Evolutionary conservation across 2,329 filamentous ascomycete genomes (phyloP), one percentile per base, ranked within the genome.

Genomic region (Immersiporthe knoxdaviesiana): DNA sequence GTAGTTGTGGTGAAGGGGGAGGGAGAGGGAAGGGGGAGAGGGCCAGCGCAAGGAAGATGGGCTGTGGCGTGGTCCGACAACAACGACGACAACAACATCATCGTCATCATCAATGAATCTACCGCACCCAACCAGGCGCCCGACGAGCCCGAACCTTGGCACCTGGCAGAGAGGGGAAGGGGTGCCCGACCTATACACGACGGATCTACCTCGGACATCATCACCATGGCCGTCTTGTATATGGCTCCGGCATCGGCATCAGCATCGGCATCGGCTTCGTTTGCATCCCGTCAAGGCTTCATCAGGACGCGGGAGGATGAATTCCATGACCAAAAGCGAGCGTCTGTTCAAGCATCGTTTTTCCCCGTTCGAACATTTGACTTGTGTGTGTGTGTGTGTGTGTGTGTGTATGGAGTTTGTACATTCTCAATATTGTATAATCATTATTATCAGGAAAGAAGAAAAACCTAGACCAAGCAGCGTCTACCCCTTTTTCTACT

Each of bases 401-500:
- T 35, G 35, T 35, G 35, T 35, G 35, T 75, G 74, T 75, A 72
- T 75, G 72, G 73, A 70, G 74, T 74, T 67, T 74, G 74, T 76
- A 77, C 77, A 78, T 78, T 79, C 74, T 78, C 59, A 76, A 74
- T 79, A 77, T 76, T 79, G 77, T 79, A 78, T 79, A 79, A 79
- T 78, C 78, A 75, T 68, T 74, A 75, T 74, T 74, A 67, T 70
- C 69, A 71, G 68, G 71, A 4, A 35, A 35, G 8, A 35, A 35
- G 35, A 35, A 35, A 56, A 72, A 52, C 63, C 68, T 70, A 65
- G 66, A 68, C 66, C 63, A 54, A 63, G 37, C 59, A 62, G 62
- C 63, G 65, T 47, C 58, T 66, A 62, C 64, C 67, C n/a, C 24
- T 32, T 8, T 37, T 14, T 47, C 44, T 47, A 47, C 44, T 47